phyloP scores from a whole-genome alignment of 2,329 filamentous ascomycete genomes.

The Nemania bipapillata region DNA sequence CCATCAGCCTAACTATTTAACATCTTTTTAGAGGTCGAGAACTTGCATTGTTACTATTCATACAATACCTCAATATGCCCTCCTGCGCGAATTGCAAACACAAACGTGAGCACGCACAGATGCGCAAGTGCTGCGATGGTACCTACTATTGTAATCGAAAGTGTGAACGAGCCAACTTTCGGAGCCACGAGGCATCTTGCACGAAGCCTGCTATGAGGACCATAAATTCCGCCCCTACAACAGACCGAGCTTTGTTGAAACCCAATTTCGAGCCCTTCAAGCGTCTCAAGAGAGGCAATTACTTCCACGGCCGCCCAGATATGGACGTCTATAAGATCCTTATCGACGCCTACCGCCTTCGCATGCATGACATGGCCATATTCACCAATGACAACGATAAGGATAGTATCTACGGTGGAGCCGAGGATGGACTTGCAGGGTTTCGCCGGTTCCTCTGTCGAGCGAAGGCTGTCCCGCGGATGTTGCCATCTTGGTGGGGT shows the following conservation, averaged over 20 bases:
- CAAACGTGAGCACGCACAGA: neutral
- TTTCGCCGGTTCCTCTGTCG: conserved; percentile 55
- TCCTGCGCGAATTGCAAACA: conserved; percentile 17
- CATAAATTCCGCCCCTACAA: neutral
- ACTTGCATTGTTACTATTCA: too few species aligned
- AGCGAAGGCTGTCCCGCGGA: conserved; percentile 41
- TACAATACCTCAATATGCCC: neutral
- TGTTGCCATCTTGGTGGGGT: conserved; percentile 61
- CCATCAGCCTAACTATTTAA: too few species aligned
- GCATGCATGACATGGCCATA: conserved; percentile 54
- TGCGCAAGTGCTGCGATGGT: conserved; percentile 9
- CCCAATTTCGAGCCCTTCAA: conserved; percentile 54
- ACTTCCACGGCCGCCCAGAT: conserved; percentile 58
- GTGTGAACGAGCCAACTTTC: conserved; percentile 65
- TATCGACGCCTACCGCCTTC: conserved; percentile 62
- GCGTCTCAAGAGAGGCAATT: conserved; percentile 55
- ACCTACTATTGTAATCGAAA: conserved; percentile 57
- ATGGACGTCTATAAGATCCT: conserved; percentile 59
- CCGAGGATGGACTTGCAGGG: conserved; percentile 42
- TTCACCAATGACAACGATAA: conserved; percentile 45
- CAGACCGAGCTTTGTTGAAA: neutral
- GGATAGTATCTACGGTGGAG: conserved; percentile 48
- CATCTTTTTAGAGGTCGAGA: too few species aligned
- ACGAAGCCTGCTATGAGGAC: conserved; percentile 16
- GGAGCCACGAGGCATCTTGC: conserved; percentile 60